These are phyloP conservation scores for Aegilops longissima DNA, from an alignment of 176 grass and related monocot species.

Conservation along the genomic window DNA sequence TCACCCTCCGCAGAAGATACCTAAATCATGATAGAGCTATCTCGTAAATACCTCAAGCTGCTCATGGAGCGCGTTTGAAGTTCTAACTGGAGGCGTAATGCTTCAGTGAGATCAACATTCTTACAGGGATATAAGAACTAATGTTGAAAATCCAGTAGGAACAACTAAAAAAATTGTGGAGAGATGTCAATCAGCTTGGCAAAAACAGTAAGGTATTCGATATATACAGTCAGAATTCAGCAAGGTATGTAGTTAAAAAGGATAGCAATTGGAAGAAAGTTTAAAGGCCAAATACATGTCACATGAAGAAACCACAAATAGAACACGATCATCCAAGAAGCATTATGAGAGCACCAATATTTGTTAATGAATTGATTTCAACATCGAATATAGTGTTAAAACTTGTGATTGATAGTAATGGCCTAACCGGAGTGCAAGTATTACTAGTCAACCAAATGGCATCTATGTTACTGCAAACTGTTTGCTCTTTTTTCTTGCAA, in stretches of 20 bases:
- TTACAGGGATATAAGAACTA: constrained; percentile 47
- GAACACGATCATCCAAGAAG: not conserved
- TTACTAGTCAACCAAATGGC: not conserved
- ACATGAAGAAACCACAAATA: not conserved
- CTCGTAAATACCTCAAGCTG: constrained; percentile 74
- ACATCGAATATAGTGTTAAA: not conserved
- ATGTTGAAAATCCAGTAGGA: constrained; percentile 7
- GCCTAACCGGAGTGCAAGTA: too few relatives aligned
- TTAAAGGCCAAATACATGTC: not conserved
- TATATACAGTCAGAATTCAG: constrained; percentile 6
- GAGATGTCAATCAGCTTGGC: not conserved
- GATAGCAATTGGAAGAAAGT: not conserved
- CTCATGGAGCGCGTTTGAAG: constrained; percentile 94
- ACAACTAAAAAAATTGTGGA: not conserved
- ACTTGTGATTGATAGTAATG: not conserved
- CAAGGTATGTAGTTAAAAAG: not conserved
- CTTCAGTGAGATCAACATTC: constrained; percentile 76
- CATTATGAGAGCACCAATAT: not conserved
- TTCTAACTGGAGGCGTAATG: constrained; percentile 84
- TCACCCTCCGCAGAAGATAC: not conserved
- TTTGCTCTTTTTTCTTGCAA: not conserved
- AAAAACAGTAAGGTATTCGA: not conserved
- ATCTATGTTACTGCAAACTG: not conserved
- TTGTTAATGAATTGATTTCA: not conserved
- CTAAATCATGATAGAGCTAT: constrained; percentile 13